Evolutionary conservation across 148 eudicot genomes (phyloP).

Genomic region (Fallopia convolvulus): DNA sequence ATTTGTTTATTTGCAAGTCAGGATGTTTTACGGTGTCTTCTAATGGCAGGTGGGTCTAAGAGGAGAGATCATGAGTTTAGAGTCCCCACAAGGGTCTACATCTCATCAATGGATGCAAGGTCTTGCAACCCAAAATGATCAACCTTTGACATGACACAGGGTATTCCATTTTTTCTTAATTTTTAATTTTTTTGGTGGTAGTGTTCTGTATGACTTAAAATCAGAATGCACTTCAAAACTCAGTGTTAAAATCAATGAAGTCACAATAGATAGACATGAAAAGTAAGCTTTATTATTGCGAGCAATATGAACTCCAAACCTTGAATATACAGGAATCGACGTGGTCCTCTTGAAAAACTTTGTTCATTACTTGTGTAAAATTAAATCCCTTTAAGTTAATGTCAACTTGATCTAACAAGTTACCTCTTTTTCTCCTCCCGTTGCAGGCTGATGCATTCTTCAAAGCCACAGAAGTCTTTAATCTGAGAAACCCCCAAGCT

Average conservation of each 20-base stretch:
- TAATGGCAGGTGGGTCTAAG: slow-evolving; percentile 57
- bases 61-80: slow-evolving; percentile 74
- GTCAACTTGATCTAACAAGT: too few relatives aligned
- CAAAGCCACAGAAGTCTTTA: too few relatives aligned
- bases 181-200: too few relatives aligned
- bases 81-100: slow-evolving; percentile 44
- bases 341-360: too few relatives aligned
- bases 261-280: neutral
- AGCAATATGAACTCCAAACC: neutral
- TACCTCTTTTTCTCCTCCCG: too few relatives aligned
- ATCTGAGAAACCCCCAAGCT: too few relatives aligned
- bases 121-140: slow-evolving; percentile 30
- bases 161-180: slow-evolving; percentile 22
- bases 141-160: slow-evolving; percentile 84
- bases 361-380: too few relatives aligned
- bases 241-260: too few relatives aligned
- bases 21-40: neutral
- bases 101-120: slow-evolving; percentile 50
- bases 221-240: too few relatives aligned
- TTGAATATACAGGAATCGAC: slow-evolving; percentile 48
- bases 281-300: neutral
- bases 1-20: neutral
- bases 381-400: too few relatives aligned
- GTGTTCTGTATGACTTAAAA: too few relatives aligned
- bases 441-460: too few relatives aligned